Base-by-base conservation (phyloP, 169 alveolate species). In the Plasmodium knowlesi region DNA sequence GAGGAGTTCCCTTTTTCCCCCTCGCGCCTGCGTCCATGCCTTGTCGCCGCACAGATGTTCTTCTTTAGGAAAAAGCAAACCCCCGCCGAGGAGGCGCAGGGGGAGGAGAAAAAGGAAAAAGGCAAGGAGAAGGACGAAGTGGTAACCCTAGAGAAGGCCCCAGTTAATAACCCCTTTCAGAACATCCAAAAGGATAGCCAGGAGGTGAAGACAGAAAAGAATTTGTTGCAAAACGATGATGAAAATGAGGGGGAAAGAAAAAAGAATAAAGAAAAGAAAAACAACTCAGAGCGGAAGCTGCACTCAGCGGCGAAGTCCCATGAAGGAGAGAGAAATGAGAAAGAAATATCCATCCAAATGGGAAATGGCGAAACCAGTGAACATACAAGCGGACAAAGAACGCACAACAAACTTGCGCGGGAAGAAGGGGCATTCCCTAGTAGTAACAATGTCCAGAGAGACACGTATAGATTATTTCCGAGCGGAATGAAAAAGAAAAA, bases 131-230 rank as follows among this genome's bases (percentile, higher is more conserved):
- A 12, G n/a, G 57, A 46, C n/a, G n/a, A 46, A 10, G n/a, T 46
- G 57, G 57, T 46, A 46, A 3, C 57, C n/a, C n/a, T 10, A 32
- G 39, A 88, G 12, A 79, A 72, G 28, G 86, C 39, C 70, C 72
- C 22, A 22, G 82, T 54, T 22, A 88, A n/a, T 28, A 88, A 88
- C 53, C 94, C 94, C 30, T 88, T 88, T 30, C 88, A 76, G 50
- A 79, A 79, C 67, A 88, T 88, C 70, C 70, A 88, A 61, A 88
- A 88, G 71, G 57, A 50, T 22, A 50, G 50, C 72, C 32, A 76
- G 14, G 89, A 88, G 2, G 89, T 8, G 70, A 88, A 88, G 43
- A 41, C 46, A 88, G 89, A 88, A 78, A 76, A 1, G 14, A 46
- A 88, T 39, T 61, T 61, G 19, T 16, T 16, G 39, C 41, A 88